Evolutionary conservation across 345 rosid species (phyloP), one percentile per base, ranked within the genome.

Genomic region (Salix caprea): DNA sequence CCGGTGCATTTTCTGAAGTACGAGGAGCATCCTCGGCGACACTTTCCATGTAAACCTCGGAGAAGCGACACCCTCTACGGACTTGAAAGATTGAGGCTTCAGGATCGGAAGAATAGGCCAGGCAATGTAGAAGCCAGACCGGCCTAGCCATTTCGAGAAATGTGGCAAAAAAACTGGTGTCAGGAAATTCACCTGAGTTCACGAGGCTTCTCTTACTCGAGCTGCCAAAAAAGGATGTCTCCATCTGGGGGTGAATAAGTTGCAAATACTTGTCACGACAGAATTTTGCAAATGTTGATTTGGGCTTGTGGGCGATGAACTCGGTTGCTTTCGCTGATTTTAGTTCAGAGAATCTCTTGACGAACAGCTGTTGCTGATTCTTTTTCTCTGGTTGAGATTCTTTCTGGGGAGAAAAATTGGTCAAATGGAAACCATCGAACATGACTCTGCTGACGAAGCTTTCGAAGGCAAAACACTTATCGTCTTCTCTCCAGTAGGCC

Each of bases 41-140:
- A 65, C 92, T 84, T 74, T 90, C 94, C 99, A 91, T 96, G 75
- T 93, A 90, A 54, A 93, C 94, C 79, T 96, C 94, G 1, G 99
- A 91, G 84, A 87, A 96, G 72, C 94, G 82, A 19, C 84, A 80
- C 0, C 92, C 94, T 61, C 56, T 82, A 30, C 70, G 34, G 26
- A 90, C 93, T 82, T 84, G 92, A 79, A 91, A 96, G 84, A 92
- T 82, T 1, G 87, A 84, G 70, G 88, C 97, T 76, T 87, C 84
- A 0, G 94, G 89, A 42, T 87, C 84, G 23, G 87, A 90, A 4
- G 97, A 90, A 83, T 88, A 90, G 13, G 96, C 98, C 26, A 96
- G 77, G 83, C 97, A 93, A 77, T 96, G 97, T 24, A 93, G 82
- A 12, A 93, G 91, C 99, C 98, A 96, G 8, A 91, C 89, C 73